Evolutionary conservation across 495 filamentous ascomycete genomes (phyloP), one percentile per base, ranked within the genome.

Genomic region (Penicillium samsonianum): DNA sequence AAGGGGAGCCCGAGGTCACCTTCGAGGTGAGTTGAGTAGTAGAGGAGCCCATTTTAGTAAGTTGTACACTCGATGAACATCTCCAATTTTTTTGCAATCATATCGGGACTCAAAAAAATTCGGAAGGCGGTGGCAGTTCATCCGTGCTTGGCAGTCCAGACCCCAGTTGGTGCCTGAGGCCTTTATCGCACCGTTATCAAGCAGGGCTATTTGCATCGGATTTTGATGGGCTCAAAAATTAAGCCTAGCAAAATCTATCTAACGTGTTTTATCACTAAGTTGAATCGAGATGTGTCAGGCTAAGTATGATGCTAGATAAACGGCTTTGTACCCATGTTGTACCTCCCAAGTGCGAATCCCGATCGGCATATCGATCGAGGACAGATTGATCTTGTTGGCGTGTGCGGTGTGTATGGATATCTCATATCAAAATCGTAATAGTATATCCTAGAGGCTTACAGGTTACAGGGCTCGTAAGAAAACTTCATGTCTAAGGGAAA

Each of bases 1-100:
- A 89, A 6, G 85, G 86, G 30, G 82, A 78, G 26, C 78, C 80
- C 45, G 76, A 73, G 51, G 73, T 67, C 65, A 75, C 78, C 69
- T 80, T 81, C 4, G 72, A 74, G 49, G 81, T 83, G 58, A 84
- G 67, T 47, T 55, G 53, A 16, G 73, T 67, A 63, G 72, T 80
- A 43, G 78, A 79, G 43, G 76, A 72, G 48, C 64, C 66, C 76
- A 79, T 79, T 62, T 73, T 77, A 60, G 55, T 55, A 43, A 58
- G 54, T 63, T 59, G 60, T 59, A 59, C 65, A 62, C 62, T 74
- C 63, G 50, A 65, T 45, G 40, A 38, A 47, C 23, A 37, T 56
- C 71, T 68, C 63, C 62, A 67, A 64, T 64, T 64, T 69, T 65
- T 72, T 61, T 44, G 65, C 57, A 62, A 69, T 63, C 67, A 62